Conservation (phyloP, 495 filamentous ascomycete species). For the Hypoxylon lienhwacheense region DNA sequence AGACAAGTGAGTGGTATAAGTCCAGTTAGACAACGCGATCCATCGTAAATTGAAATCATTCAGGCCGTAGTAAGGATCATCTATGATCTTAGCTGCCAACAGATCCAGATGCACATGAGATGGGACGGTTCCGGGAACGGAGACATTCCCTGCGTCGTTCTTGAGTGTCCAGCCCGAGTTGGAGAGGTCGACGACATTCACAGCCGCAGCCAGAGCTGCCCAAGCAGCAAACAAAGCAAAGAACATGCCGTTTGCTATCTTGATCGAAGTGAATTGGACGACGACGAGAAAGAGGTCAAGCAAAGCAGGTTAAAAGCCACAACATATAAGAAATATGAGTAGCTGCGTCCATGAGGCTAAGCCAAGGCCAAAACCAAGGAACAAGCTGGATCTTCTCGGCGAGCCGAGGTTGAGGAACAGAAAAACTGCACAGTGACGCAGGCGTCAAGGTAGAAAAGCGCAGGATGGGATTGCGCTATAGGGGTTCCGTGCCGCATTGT, state of each 20-base stretch:
- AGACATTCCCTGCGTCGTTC: conserved; percentile 54
- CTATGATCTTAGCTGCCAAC: conserved; percentile 54
- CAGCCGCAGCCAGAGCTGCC: conserved; percentile 12
- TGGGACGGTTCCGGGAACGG: conserved; percentile 61
- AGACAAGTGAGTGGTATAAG: conserved; percentile 56
- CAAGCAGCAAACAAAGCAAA: conserved; percentile 1
- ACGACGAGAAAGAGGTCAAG: not conserved
- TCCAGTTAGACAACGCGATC: conserved; percentile 64
- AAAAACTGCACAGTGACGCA: no score
- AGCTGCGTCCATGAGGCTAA: not conserved
- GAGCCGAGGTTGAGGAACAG: no score
- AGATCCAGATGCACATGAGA: conserved; percentile 67
- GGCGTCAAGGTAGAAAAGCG: no score
- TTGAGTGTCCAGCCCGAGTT: conserved; percentile 59
- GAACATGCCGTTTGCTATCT: conserved; percentile 8
- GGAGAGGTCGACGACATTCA: conserved; percentile 54
- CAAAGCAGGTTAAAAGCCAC: no score
- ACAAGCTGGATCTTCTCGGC: no score
- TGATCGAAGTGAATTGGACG: not conserved
- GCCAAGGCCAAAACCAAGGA: no score
- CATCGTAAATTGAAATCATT: conserved; percentile 67
- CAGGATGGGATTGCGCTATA: no score
- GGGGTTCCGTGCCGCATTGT: no score
- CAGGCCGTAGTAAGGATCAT: conserved; percentile 59
- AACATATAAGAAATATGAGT: no score